Evolutionary conservation across 176 grass and related monocot genomes (phyloP).

Genomic region (Pontederia paniculata): DNA sequence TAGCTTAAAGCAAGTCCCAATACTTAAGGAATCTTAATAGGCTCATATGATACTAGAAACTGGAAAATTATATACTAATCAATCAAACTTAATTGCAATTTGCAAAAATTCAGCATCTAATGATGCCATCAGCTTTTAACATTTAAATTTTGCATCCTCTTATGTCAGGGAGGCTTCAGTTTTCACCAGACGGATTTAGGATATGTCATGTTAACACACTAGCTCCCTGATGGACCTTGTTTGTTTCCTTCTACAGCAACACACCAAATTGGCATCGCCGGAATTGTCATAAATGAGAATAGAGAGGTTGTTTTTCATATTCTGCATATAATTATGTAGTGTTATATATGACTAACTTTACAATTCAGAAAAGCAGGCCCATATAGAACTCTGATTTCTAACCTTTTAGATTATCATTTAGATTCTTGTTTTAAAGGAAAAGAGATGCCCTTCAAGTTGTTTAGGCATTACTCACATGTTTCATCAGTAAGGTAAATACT

Average conservation of each 20-base stretch:
- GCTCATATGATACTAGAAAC: neutral
- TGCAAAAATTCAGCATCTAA: too few species aligned
- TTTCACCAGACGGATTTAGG: constrained; percentile 62
- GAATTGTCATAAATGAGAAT: constrained; percentile 53
- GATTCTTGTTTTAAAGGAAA: constrained; percentile 72
- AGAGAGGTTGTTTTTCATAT: constrained; percentile 22
- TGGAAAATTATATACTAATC: neutral
- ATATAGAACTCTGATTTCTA: neutral
- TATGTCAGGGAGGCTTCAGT: constrained; percentile 38
- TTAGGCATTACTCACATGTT: constrained; percentile 47
- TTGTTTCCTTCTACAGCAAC: constrained; percentile 50
- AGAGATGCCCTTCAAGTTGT: constrained; percentile 47
- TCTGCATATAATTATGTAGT: neutral
- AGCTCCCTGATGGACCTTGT: constrained; percentile 46
- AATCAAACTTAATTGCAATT: neutral
- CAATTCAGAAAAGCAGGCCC: too few species aligned
- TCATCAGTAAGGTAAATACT: constrained; percentile 40
- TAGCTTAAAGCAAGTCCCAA: neutral
- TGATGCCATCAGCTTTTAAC: neutral
- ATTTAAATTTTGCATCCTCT: neutral
- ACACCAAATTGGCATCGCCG: constrained; percentile 60
- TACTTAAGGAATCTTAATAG: neutral
- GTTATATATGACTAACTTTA: neutral
- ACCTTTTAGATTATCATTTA: constrained; percentile 4
- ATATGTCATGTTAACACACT: constrained; percentile 56